Base-by-base conservation (phyloP, 1,284 basidiomycete genomes). In the Malassezia globosa region DNA sequence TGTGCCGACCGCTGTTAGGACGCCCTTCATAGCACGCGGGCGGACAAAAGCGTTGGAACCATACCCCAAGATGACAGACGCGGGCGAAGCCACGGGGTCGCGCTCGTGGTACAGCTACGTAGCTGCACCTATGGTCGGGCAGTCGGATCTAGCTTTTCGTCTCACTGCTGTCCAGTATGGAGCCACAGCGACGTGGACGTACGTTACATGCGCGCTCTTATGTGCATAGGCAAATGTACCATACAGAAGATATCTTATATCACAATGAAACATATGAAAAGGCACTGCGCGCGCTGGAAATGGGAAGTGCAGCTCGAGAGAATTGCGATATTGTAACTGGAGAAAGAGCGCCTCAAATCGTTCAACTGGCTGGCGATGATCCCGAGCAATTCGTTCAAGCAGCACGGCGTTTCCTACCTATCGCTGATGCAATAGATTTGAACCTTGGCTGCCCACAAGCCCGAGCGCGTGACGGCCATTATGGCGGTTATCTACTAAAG, bases 381-480 rank as follows among this genome's bases (percentile, higher is more conserved):
- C 75, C 79, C 7, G 76, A 81, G 24, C 63, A 64, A 10, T 73
- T 84, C 14, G 77, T 82, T 0, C 69, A 73, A 39, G 83, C 81
- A 10, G 81, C 80, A 0, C 72, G 75, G 41, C 78, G 75, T 53
- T 59, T 85, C 5, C 77, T 80, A 53, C 66, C 67, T 8, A 73
- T 74, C 45, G 83, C 82, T 51, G 79, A 83, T 58, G 44, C 73
- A 47, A 48, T 59, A 75, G 79, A 80, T 62, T 58, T 80, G 43
- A 80, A 80, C 52, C 70, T 80, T 8, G 78, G 84, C 19, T 85
- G 83, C 66, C 84, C 84, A 14, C 83, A 83, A 59, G 78, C 81
- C 42, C 75, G 77, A 26, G 83, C 83, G 2, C 74, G 76, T 33
- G 77, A 81, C 35, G 79, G 77, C 8, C 82, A 81, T 56, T 83